Conservation (phyloP, 768 basidiomycete species). For the Coprinellus micaceus region DNA sequence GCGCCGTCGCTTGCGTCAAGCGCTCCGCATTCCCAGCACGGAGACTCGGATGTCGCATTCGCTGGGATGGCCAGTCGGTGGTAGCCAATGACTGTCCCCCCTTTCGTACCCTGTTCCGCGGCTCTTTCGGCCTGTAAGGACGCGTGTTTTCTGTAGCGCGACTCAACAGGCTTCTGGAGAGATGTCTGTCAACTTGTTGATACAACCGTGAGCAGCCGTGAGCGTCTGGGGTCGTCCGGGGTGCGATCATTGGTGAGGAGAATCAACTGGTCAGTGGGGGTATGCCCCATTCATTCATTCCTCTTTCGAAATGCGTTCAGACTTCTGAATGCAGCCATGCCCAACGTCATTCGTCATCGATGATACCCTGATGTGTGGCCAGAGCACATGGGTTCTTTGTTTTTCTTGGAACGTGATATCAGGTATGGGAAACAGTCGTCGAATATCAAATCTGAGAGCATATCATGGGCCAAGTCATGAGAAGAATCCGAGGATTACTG, state of each 20-base stretch:
- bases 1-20: background rate
- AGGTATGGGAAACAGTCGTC: background rate
- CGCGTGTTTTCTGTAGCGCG: too few relatives aligned
- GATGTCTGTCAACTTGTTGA: background rate
- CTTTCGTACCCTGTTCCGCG: too few relatives aligned
- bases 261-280: background rate
- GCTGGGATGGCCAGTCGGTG: too few relatives aligned
- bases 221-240: background rate
- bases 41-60: too few relatives aligned
- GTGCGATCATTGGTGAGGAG: background rate
- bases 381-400: background rate
- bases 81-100: too few relatives aligned
- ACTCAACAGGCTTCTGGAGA: background rate
- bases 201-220: background rate
- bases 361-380: constrained; percentile 1
- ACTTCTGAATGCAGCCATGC: background rate
- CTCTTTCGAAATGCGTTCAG: background rate
- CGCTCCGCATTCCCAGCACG: background rate
- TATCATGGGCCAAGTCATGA: background rate
- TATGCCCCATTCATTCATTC: background rate
- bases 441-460: background rate
- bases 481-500: background rate
- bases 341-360: constrained; percentile 1
- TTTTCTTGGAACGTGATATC: background rate
- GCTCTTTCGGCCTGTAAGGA: too few relatives aligned